phyloP scores from a whole-genome alignment of 2,329 filamentous ascomycete species.

The Neonectria sp. region DNA sequence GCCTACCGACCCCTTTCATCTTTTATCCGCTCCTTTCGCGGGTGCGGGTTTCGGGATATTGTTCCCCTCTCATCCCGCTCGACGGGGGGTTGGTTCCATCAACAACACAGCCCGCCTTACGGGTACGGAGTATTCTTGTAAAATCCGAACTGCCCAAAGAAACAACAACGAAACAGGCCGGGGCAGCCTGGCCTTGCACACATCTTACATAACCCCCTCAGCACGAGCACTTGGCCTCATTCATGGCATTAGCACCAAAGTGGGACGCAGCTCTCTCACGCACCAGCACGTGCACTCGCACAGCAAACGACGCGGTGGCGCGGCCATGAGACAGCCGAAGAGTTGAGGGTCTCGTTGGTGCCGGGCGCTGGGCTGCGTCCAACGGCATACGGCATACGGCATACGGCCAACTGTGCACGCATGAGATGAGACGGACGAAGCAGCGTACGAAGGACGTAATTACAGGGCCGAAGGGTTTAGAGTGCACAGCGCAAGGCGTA shows the following conservation, averaged over 20 bases:
- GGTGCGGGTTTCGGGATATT: neutral
- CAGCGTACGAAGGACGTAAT: neutral
- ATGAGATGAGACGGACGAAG: neutral
- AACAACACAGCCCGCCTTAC: neutral
- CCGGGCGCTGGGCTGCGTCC: conserved; percentile 39
- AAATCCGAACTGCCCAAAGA: conserved; percentile 8
- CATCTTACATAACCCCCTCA: conserved; percentile 14
- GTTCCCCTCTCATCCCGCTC: neutral
- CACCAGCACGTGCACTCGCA: conserved; percentile 24
- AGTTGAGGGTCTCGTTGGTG: conserved; percentile 3
- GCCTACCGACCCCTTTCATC: conserved; percentile 11
- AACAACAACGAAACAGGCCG: conserved; percentile 14
- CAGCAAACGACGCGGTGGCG: conserved; percentile 21
- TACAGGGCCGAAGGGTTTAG: too few species aligned
- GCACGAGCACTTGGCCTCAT: neutral
- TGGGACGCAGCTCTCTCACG: conserved; percentile 26
- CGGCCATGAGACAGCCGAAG: conserved; percentile 14
- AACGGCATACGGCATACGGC: conserved; percentile 27
- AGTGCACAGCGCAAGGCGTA: neutral
- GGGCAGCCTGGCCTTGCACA: conserved; percentile 23
- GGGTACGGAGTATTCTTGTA: neutral
- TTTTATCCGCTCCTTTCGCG: neutral
- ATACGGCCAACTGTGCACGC: neutral
- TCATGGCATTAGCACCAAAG: conserved; percentile 12
- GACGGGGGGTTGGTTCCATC: neutral